Percentiles rank a stretch among this genome's conserved stretches.
Conservation (phyloP, 2,329 filamentous ascomycete species). For the Pochonia chlamydosporia region DNA sequence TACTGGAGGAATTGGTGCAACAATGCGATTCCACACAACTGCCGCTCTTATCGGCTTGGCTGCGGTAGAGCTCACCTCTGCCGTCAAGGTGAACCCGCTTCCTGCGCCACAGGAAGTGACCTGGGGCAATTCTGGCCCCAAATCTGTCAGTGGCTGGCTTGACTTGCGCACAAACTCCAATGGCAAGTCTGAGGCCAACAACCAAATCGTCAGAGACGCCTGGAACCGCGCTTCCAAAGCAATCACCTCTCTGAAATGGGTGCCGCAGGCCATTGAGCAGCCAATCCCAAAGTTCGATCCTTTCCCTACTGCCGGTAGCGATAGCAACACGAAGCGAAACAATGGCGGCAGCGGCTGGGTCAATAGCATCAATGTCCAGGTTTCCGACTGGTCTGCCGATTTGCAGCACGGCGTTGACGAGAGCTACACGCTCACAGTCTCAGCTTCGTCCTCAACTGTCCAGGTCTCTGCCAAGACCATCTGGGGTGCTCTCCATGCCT, state of each 20-base stretch:
- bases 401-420: conserved; percentile 52
- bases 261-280: conserved; percentile 44
- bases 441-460: conserved; percentile 31
- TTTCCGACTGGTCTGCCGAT: conserved; percentile 38
- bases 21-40: neutral
- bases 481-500: conserved; percentile 49
- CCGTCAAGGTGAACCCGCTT: conserved; percentile 21
- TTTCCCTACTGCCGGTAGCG: conserved; percentile 38
- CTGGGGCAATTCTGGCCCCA: conserved; percentile 19
- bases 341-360: conserved; percentile 20
- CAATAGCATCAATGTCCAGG: conserved; percentile 36
- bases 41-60: conserved; percentile 1
- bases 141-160: conserved; percentile 12
- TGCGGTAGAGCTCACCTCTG: conserved; percentile 7
- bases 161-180: conserved; percentile 12
- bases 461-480: conserved; percentile 42
- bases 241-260: conserved; percentile 46
- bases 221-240: conserved; percentile 44
- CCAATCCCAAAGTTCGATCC: conserved; percentile 43
- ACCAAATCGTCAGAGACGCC: conserved; percentile 32
- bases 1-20: neutral
- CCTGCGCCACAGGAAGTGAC: conserved; percentile 19
- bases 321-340: conserved; percentile 23
- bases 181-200: neutral
- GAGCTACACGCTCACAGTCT: conserved; percentile 45